phyloP scores from a whole-genome alignment of 495 filamentous ascomycete species.

The Tuber aestivum region DNA sequence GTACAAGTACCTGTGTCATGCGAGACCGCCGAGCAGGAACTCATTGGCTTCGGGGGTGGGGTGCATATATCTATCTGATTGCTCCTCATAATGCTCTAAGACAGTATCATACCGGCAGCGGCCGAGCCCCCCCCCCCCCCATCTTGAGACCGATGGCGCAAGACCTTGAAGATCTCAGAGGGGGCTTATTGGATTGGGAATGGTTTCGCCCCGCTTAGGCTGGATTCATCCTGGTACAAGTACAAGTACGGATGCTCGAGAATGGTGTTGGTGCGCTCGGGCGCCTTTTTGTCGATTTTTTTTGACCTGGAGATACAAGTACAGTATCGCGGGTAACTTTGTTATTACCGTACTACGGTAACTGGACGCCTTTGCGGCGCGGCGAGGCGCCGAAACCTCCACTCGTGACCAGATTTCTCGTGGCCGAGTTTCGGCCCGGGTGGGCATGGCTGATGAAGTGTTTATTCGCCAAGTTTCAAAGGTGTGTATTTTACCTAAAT shows the following conservation, averaged over 20 bases:
- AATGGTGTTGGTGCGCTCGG: background rate
- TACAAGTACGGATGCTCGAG: background rate
- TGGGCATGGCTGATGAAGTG: background rate
- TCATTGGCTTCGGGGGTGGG: background rate
- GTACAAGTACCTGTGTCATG: background rate
- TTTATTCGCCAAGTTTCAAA: background rate
- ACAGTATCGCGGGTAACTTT: background rate
- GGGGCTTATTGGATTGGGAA: background rate
- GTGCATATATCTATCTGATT: background rate
- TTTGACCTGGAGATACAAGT: background rate
- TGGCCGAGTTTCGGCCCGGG: background rate
- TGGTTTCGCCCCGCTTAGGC: background rate
- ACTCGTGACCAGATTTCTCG: background rate
- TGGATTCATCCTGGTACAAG: no score
- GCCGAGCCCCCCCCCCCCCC: no score
- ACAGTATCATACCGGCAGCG: no score
- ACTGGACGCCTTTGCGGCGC: no score
- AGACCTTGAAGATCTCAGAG: background rate
- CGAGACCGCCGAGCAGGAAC: background rate
- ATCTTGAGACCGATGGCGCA: background rate
- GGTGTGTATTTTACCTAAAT: background rate
- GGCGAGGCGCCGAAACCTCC: background rate
- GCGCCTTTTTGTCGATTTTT: background rate
- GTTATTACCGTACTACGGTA: no score
- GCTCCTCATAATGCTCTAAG: background rate